A percentile compares a stretch with the other conserved stretches of the same genome.
These are phyloP conservation scores for Pterula multifida DNA, from an alignment of 1,284 basidiomycete species.

Conservation along the genomic window DNA sequence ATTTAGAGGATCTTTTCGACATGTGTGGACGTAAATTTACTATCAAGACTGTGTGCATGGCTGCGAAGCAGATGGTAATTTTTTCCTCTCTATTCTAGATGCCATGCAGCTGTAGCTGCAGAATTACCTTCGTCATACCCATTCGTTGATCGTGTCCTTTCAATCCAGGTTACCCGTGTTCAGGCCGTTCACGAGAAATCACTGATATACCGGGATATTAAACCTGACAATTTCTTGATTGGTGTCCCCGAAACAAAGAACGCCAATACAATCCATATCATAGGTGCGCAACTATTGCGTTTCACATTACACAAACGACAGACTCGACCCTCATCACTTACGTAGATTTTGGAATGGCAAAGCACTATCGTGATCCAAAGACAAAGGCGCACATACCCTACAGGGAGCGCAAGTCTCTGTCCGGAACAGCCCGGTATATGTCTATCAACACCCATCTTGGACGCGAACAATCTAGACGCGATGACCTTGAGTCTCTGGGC, in stretches of 20 bases:
- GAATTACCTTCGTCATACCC: background rate
- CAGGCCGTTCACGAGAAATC: slow-evolving; percentile 98
- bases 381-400: slow-evolving; percentile 97
- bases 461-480: slow-evolving; percentile 80
- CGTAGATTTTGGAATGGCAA: slow-evolving; percentile 94
- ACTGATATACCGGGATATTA: slow-evolving; percentile 98
- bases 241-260: slow-evolving; percentile 89
- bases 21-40: slow-evolving; percentile 97
- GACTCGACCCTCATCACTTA: slow-evolving; percentile 8
- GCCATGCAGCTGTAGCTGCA: background rate
- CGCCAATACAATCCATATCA: slow-evolving; percentile 86
- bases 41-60: slow-evolving; percentile 98
- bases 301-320: background rate
- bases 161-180: slow-evolving; percentile 78
- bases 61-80: slow-evolving; percentile 92
- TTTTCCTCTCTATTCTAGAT: slow-evolving; percentile 6
- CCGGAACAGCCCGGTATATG: slow-evolving; percentile 96
- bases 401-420: slow-evolving; percentile 95
- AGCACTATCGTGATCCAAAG: slow-evolving; percentile 97
- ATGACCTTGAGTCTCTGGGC: slow-evolving; percentile 89
- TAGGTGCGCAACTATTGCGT: slow-evolving; percentile 38
- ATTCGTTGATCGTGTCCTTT: background rate
- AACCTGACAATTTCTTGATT: slow-evolving; percentile 98
- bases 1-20: slow-evolving; percentile 94
- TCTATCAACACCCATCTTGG: slow-evolving; percentile 98